These are phyloP conservation scores for Fusarium palustre DNA, from an alignment of 2,329 filamentous ascomycete genomes.

Conservation along the genomic window DNA sequence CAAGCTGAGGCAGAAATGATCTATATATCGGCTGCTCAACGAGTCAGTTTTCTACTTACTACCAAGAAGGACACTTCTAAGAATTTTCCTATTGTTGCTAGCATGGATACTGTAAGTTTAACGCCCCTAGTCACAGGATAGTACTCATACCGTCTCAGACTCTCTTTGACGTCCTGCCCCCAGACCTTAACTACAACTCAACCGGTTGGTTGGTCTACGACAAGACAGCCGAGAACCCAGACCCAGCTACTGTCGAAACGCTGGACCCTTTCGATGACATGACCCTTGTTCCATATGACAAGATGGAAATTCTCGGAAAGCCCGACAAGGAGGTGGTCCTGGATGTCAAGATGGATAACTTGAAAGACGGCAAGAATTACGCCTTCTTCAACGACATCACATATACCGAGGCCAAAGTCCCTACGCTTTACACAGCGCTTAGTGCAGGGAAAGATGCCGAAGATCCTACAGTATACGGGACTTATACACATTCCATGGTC, in stretches of 20 bases:
- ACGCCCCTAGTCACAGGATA: neutral
- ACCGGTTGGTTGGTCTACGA: conserved; percentile 74
- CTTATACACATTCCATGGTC: conserved; percentile 74
- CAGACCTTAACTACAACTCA: conserved; percentile 74
- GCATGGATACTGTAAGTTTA: conserved; percentile 74
- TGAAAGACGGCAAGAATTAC: conserved; percentile 69
- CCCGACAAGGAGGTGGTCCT: conserved; percentile 74
- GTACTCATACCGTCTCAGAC: conserved; percentile 53
- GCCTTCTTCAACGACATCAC: conserved; percentile 83
- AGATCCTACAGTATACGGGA: conserved; percentile 73
- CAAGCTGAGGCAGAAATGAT: conserved; percentile 70
- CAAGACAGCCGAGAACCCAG: conserved; percentile 57
- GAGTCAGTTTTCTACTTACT: conserved; percentile 71
- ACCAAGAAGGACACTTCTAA: conserved; percentile 69
- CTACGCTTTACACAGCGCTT: conserved; percentile 81
- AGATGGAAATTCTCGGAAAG: conserved; percentile 67
- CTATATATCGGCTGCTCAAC: conserved; percentile 76
- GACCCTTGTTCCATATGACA: conserved; percentile 75
- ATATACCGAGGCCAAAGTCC: conserved; percentile 79
- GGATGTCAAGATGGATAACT: conserved; percentile 71
- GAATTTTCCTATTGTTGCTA: conserved; percentile 76
- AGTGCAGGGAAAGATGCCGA: conserved; percentile 69
- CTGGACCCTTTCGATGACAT: conserved; percentile 82
- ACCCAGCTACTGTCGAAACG: conserved; percentile 67
- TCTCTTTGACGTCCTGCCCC: conserved; percentile 76